Base-by-base conservation (phyloP, 345 rosid genomes). In the Brassica nigra region DNA sequence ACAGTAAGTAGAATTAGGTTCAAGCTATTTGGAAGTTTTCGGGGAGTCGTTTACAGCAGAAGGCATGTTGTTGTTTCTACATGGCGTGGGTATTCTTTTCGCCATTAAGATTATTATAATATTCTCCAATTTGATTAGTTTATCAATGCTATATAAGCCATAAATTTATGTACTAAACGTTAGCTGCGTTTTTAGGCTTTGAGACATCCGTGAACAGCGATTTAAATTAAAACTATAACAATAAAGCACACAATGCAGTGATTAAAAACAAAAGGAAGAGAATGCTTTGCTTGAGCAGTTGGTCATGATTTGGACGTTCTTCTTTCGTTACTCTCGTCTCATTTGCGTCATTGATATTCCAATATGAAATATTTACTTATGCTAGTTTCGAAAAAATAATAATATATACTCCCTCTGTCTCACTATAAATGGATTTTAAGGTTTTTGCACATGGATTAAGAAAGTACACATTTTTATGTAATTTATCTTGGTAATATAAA, bases 61-160 rank as follows among this genome's bases (percentile, higher is more conserved):
- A 76, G 42, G 14, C 58, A 64, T 76, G 74, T 18, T 34, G 69
- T 81, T 81, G 83, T 81, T 76, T 76, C 70, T 81, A 58, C 72
- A 39, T 76, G 83, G 83, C 83, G 77, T 81, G 83, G 70, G 75
- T 74, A 74, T 79, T 36, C 76, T 76, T 65, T 37, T 57, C 34
- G n/a, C 14, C 37, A n/a, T 37, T 44, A 70, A 16, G 2, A 9
- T 57, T 71, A 39, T 78, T 66, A 44, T 57, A 55, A 44, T 55
- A 55, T 64, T 33, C 57, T 79, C 23, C 27, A 33, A 15, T 63
- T 31, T 63, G 44, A 63, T 33, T 63, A n/a, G 68, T 63, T 33
- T 63, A 63, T 63, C 15, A 63, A 15, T 16, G 47, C 44, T 5
- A 8, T 69, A 18, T 20, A 11, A 33, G 11, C 23, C 10, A 18